Evolutionary conservation across 1,284 basidiomycete genomes (phyloP).

Genomic region (Tetrapyrgos nigripes): DNA sequence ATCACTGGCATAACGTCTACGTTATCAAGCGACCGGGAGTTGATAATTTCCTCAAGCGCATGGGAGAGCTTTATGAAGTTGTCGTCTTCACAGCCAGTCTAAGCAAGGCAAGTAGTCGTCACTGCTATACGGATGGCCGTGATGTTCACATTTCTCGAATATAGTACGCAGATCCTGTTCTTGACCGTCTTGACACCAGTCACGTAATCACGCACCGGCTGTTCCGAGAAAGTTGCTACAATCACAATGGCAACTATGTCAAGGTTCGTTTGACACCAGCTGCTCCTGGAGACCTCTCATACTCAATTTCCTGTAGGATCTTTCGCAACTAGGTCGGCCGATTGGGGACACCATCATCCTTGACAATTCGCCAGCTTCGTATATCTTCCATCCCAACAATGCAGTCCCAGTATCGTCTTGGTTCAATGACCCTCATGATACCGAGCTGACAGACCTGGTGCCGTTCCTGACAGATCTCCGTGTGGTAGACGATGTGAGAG

Average conservation of each 20-base stretch:
- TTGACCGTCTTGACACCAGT: conserved; percentile 95
- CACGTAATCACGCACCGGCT: conserved; percentile 94
- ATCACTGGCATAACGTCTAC: conserved; percentile 97
- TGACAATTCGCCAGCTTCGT: conserved; percentile 98
- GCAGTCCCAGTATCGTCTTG: conserved; percentile 98
- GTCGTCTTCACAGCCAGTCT: conserved; percentile 98
- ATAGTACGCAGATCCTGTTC: conserved; percentile 98
- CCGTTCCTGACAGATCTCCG: conserved; percentile 92
- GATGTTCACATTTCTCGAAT: conserved; percentile 17
- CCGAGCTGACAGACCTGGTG: conserved; percentile 93
- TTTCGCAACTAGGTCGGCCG: conserved; percentile 94
- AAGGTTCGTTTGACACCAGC: conserved; percentile 66
- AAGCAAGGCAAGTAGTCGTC: conserved; percentile 74
- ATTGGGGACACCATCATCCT: conserved; percentile 96
- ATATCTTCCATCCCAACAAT: conserved; percentile 99
- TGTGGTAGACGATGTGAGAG: conserved; percentile 89
- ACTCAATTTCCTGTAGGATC: conserved; percentile 64
- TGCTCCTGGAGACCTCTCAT: conserved; percentile 6
- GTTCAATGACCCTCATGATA: conserved; percentile 99
- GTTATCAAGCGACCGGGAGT: conserved; percentile 99
- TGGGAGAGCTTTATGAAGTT: conserved; percentile 98
- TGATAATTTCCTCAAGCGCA: conserved; percentile 94
- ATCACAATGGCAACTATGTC: conserved; percentile 99
- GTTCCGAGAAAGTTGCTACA: conserved; percentile 99
- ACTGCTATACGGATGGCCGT: conserved; percentile 9